Evolutionary conservation across 768 basidiomycete genomes (phyloP), one percentile per base, ranked within the genome.

Genomic region (Clavulina sp.): DNA sequence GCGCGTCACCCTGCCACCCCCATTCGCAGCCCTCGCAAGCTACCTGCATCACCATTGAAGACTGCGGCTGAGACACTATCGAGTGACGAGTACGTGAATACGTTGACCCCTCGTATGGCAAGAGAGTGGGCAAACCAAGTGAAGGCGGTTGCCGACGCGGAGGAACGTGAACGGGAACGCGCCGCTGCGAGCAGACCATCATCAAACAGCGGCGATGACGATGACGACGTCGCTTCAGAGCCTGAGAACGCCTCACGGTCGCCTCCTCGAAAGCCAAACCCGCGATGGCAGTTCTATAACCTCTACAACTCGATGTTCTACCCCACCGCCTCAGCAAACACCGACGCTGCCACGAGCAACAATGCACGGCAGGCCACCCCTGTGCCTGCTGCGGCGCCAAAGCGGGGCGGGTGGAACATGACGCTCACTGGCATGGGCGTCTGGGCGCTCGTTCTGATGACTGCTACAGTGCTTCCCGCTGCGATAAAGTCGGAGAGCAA

Each of bases 1-100:
- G n/a, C n/a, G n/a, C n/a, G n/a, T n/a, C 43, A 13, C 26, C 51
- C 74, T 68, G 40, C 66, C 66, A 53, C 69, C 48, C 34, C 48
- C 19, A 50, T 13, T 48, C 54, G 47, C 47, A 48, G 24, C 48
- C 52, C 23, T 48, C 52, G 31, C n/a, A 26, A 21, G 52, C 34
- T 23, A 46, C 36, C 33, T 41, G 41, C 23, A n/a, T 19, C 6
- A 41, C 29, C n/a, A n/a, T n/a, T 48, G 47, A 29, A 5, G 4
- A 5, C 24, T 9, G 9, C 29, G 24, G 31, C 18, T n/a, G 30
- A 16, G 7, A 46, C 43, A 9, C 16, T 23, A 9, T 38, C 34
- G 9, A 38, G 9, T 9, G 16, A 46, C 13, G 43, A 9, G 13
- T 13, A 9, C 9, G 13, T 46, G 43, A 13, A 13, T 9, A 46